Evolutionary conservation across 805 yeast genomes (phyloP), one percentile per base, ranked within the genome.

Genomic region (Lipomyces chichibuensis): DNA sequence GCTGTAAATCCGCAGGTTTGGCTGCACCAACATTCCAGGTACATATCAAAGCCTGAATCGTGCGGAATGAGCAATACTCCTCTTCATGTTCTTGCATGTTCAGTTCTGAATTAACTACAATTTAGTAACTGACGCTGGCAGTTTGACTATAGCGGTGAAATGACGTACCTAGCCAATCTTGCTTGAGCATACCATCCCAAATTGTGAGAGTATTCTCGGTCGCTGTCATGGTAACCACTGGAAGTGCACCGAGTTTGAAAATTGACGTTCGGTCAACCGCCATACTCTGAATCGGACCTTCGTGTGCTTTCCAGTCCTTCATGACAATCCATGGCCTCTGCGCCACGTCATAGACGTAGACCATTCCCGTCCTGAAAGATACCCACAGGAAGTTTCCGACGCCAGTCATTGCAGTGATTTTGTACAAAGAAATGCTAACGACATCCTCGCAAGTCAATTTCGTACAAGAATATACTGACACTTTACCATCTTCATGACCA

Each of bases 1-100:
- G 43, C 9, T 75, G 73, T 58, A 80, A 63, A 35, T 73, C 74
- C 1, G 71, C 51, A 0, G 83, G 81, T 27, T 73, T 71, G 2
- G 78, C 70, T 9, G 82, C 80, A 9, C 81, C 83, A 4, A 79
- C 78, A 63, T 80, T 80, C 83, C 83, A 80, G 3, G 81, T 77
- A 35, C 80, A 68, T 0, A 80, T 72, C 33, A 73, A 73, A 6
- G 79, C 77, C n/a, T 60, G 65, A 23, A 78, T 53, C 7, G 67
- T 64, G 14, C 69, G 58, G 59, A 74, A 73, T 2, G 71, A 20
- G 57, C 79, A 75, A 64, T 72, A 77, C 39, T 74, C 75, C 7
- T 64, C 69, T 25, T 70, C 71, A 32, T 75, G 75, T 29, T 59
- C 65, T 9, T 72, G 69, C 76, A 77, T 71, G 57, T 74, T 72